These are phyloP conservation scores for Recurvomyces mirabilis DNA, from an alignment of 495 filamentous ascomycete species.

Conservation along the genomic window DNA sequence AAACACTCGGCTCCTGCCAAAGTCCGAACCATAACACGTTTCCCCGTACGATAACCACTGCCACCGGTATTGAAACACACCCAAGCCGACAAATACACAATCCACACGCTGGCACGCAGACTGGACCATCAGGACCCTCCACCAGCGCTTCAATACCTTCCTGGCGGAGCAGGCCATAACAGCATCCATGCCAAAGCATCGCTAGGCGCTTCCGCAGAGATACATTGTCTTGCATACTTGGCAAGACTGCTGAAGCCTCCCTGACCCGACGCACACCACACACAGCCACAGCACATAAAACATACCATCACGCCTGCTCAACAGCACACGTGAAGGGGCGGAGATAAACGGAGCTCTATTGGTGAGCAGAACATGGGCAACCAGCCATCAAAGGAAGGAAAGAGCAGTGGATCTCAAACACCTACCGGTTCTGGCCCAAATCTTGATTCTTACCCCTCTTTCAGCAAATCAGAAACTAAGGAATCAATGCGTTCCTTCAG, in stretches of 20 bases:
- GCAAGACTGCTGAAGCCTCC: conserved; percentile 46
- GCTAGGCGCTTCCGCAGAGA: conserved; percentile 33
- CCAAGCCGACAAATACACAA: too few species aligned
- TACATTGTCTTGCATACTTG: conserved; percentile 43
- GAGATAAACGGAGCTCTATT: too few species aligned
- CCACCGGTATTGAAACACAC: too few species aligned
- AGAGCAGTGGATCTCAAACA: conserved; percentile 32
- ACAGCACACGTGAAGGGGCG: not conserved
- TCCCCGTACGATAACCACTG: too few species aligned
- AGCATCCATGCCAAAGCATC: conserved; percentile 17
- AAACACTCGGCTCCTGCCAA: too few species aligned
- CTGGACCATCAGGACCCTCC: conserved; percentile 10
- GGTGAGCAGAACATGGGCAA: conserved; percentile 70
- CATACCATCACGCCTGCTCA: not conserved
- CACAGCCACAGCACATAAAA: not conserved
- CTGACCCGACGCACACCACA: conserved; percentile 28
- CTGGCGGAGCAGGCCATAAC: conserved; percentile 15
- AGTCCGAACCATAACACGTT: too few species aligned
- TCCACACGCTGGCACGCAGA: conserved; percentile 13
- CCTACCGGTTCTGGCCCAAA: conserved; percentile 28
- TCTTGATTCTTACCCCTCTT: conserved; percentile 75
- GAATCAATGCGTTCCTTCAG: conserved; percentile 82
- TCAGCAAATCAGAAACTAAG: conserved; percentile 88
- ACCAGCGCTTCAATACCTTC: conserved; percentile 4
- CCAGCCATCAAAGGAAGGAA: conserved; percentile 67